Percentiles rank a stretch among this genome's conserved stretches.
Evolutionary conservation across 495 filamentous ascomycete species (phyloP).

Genomic region (Viridothelium virens): DNA sequence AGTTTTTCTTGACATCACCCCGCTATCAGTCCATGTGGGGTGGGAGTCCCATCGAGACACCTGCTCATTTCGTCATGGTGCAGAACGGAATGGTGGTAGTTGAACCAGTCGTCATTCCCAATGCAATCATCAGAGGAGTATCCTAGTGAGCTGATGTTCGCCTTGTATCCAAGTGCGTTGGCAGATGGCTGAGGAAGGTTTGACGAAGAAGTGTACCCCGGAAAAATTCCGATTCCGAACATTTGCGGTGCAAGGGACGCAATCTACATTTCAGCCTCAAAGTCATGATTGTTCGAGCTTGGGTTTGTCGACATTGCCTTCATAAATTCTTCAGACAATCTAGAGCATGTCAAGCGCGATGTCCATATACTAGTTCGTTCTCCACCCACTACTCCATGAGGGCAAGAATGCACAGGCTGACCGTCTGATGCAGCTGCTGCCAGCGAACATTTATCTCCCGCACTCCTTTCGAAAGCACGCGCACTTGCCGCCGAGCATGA

Average conservation of each 20-base stretch:
- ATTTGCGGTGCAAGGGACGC: neutral
- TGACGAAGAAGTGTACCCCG: neutral
- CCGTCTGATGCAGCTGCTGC: conserved; percentile 14
- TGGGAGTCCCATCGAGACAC: neutral
- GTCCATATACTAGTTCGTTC: conserved; percentile 24
- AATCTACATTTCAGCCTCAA: neutral
- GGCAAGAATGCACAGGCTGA: neutral
- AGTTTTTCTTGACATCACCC: neutral
- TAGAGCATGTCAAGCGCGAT: conserved; percentile 14
- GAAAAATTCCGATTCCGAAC: neutral
- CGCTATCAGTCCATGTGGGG: neutral
- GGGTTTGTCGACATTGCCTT: conserved; percentile 33
- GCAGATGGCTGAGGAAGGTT: neutral
- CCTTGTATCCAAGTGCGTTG: neutral
- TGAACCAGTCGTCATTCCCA: neutral
- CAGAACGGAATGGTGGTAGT: neutral
- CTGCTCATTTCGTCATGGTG: conserved; percentile 2
- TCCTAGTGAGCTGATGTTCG: neutral
- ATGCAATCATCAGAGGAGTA: too few relatives aligned
- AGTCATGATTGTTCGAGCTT: conserved; percentile 28
- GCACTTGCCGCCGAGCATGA: conserved; percentile 59
- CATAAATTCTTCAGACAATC: conserved; percentile 18
- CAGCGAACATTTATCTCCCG: conserved; percentile 42
- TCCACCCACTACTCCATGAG: neutral
- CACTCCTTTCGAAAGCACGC: conserved; percentile 57